phyloP scores from a whole-genome alignment of 306 rosid genomes.

The Acmispon strigosus region DNA sequence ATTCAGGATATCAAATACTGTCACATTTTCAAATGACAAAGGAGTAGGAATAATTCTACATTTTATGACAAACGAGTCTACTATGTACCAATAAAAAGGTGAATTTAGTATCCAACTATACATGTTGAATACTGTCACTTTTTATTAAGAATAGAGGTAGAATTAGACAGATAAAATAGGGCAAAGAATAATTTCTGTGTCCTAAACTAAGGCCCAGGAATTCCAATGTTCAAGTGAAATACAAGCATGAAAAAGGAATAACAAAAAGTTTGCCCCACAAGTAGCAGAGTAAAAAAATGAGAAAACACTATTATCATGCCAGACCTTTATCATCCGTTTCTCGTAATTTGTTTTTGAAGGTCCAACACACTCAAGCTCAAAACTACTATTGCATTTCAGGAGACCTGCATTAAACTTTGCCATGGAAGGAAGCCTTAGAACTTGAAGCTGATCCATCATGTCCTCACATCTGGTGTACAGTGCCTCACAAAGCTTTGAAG shows the following conservation, averaged over 20 bases:
- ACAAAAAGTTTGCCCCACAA: not conserved
- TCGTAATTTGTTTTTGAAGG: constrained; percentile 67
- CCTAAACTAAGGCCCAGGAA: not conserved
- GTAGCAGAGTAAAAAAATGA: not conserved
- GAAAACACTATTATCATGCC: not conserved
- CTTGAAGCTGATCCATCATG: constrained; percentile 78
- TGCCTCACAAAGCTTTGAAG: constrained; percentile 76
- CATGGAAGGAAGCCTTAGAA: constrained; percentile 81
- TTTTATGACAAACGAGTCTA: not conserved
- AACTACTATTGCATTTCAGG: constrained; percentile 68
- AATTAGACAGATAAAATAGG: not conserved
- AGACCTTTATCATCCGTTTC: constrained; percentile 73
- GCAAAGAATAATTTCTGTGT: not conserved
- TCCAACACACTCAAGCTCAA: constrained; percentile 64
- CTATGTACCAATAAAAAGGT: not conserved
- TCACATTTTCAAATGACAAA: too few species aligned
- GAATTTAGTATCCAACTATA: not conserved
- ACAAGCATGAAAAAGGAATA: not conserved
- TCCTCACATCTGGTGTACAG: constrained; percentile 72
- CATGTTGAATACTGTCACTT: too few species aligned
- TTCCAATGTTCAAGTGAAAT: not conserved
- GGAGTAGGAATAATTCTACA: not conserved
- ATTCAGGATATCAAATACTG: too few species aligned
- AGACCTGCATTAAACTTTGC: constrained; percentile 80
- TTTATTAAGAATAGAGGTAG: not conserved